Base-by-base conservation (phyloP, 306 rosid species). In the Quercus alba region DNA sequence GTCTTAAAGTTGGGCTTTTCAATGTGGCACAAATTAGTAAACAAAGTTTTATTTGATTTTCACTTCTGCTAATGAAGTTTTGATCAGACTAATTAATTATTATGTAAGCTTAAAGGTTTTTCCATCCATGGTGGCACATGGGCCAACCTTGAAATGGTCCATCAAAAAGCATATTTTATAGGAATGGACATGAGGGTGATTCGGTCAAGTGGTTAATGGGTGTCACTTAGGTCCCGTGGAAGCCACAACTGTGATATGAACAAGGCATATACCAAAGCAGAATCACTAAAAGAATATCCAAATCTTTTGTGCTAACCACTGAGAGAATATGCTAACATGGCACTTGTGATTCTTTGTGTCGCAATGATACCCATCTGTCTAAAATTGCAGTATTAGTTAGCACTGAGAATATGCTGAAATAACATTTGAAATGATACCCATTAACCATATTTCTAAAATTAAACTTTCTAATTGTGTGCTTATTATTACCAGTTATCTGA, bases 211-310 rank as follows among this genome's bases (percentile, higher is more conserved):
- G 17, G n/a, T 18, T 26, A 31, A 8, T 13, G 58, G 14, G 23
- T 44, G 23, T 11, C 72, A 66, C 2, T 6, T 3, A 1, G 6
- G 41, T 21, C 13, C 7, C 13, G 19, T 23, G 75, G 25, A 13
- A 31, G 68, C 64, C n/a, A 12, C 2, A 5, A 30, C 5, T 15
- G 63, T 25, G 2, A 1, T 11, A 10, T 59, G 75, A 23, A 11
- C 8, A 70, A 18, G 82, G 94, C 81, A 94, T 89, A 88, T 87
- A 62, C 88, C 57, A 54, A 33, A 14, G 78, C 46, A 75, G 89
- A 77, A 84, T 76, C 58, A 38, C 49, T 5, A 11, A 77, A 78
- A 81, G 98, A 92, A 94, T 94, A 94, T 94, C 93, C 98, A 81
- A 56, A 19, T 64, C 54, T 5, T 84, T 63, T 86, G 89, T 86